Evolutionary conservation across 306 rosid genomes (phyloP).

Genomic region (Dryas octopetala): DNA sequence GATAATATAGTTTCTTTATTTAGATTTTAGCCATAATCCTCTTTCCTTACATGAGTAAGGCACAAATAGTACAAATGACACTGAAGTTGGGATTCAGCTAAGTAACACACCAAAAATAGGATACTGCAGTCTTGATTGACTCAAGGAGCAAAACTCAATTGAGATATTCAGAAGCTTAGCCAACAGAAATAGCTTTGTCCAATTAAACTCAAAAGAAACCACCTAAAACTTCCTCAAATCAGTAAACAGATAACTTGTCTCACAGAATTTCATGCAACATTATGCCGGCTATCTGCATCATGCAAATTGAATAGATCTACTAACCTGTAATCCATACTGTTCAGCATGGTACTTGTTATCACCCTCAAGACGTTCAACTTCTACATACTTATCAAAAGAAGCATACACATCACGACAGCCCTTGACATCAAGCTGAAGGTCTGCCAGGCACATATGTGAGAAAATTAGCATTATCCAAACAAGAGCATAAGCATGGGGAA

Average conservation of each 20-base stretch:
- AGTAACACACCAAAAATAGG: not conserved
- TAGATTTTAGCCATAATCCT: not conserved
- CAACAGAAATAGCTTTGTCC: not conserved
- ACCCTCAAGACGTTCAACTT: constrained; percentile 97
- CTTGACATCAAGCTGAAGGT: constrained; percentile 99
- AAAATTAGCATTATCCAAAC: constrained; percentile 6
- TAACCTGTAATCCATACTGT: constrained; percentile 88
- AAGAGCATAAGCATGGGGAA: not conserved
- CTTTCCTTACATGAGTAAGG: not conserved
- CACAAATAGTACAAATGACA: not conserved
- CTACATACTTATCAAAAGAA: constrained; percentile 98
- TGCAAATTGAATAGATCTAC: not conserved
- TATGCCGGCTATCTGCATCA: constrained; percentile 18
- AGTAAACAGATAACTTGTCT: not conserved
- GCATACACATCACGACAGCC: constrained; percentile 97
- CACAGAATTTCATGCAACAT: not conserved
- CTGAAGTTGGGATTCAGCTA: not conserved
- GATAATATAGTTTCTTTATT: not conserved
- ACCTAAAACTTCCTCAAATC: not conserved
- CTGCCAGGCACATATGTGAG: constrained; percentile 39
- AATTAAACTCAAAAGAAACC: not conserved
- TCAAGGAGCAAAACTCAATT: not conserved
- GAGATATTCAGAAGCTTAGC: not conserved
- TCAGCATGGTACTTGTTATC: constrained; percentile 98
- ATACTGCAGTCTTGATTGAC: not conserved